Percentiles rank a stretch among this genome's conserved stretches.
Conservation (phyloP, 371 early-diverging fungal genomes). For the Apophysomyces elegans region DNA sequence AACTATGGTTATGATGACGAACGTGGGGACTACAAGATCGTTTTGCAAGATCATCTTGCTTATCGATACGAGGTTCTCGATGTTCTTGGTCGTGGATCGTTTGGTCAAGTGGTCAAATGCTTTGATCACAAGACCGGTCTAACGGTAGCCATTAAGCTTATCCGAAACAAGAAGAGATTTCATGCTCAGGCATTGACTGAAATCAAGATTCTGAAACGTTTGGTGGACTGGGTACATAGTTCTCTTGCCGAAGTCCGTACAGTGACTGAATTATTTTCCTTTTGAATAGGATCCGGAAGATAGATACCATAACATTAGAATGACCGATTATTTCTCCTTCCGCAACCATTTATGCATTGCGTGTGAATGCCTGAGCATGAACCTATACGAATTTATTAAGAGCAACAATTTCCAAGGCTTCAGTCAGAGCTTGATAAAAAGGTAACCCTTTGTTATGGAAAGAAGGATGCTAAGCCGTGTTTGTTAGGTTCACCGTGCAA, state of each 20-base stretch:
- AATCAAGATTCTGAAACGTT: constrained; percentile 80
- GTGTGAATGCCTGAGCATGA: constrained; percentile 86
- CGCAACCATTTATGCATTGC: constrained; percentile 90
- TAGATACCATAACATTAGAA: constrained; percentile 70
- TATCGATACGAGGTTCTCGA: constrained; percentile 91
- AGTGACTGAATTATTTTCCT: not conserved
- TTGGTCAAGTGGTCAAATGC: constrained; percentile 95
- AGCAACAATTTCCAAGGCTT: constrained; percentile 82
- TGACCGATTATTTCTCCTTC: constrained; percentile 84
- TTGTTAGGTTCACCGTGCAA: constrained; percentile 66
- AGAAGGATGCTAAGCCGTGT: not conserved
- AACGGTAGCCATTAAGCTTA: constrained; percentile 93
- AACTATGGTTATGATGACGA: constrained; percentile 90
- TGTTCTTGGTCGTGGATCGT: constrained; percentile 94
- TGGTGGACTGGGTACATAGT: constrained; percentile 63
- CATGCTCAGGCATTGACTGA: constrained; percentile 95
- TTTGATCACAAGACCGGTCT: constrained; percentile 86
- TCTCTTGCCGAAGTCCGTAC: not conserved
- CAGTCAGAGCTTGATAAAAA: constrained; percentile 66
- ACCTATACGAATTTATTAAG: constrained; percentile 91
- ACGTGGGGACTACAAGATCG: constrained; percentile 87
- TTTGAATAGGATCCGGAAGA: constrained; percentile 66
- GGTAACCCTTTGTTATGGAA: constrained; percentile 21
- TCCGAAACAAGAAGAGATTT: constrained; percentile 93
- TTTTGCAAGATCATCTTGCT: constrained; percentile 82